Evolutionary conservation across 768 basidiomycete species (phyloP), one percentile per base, ranked within the genome.

Genomic region (Kwoniella sp.): DNA sequence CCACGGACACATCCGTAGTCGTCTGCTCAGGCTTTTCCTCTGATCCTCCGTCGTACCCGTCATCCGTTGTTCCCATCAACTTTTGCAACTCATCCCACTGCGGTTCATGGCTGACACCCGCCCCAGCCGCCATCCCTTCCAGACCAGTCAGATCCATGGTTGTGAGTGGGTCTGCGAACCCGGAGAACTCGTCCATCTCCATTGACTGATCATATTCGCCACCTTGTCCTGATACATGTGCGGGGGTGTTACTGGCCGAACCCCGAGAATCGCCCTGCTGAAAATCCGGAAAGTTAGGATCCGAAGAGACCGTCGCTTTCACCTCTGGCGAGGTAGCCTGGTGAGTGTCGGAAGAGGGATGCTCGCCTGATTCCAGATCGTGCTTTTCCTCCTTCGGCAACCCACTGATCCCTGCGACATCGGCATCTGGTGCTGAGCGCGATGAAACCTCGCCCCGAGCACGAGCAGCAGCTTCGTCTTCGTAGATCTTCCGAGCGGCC

Each of bases 401-500:
- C 32, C 43, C 25, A 5, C 32, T 31, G 11, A 44, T 15, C 29
- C 31, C 34, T 3, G 44, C 27, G 23, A 37, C 38, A 15, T 53
- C 44, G 23, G 49, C 52, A 17, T 84, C 85, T 84, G 57, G 79
- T 79, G 22, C 80, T 82, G 71, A 88, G 86, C 76, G 85, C 86
- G 73, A 86, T 84, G 76, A 88, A 86, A 67, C 56, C 37, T 72
- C 69, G 5, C 70, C 69, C 23, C 67, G 53, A 11, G 62, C 60
- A 43, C 64, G 49, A 11, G 67, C 66, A 3, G 65, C 64, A 14
- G 68, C 59, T 33, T 73, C 71, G 65, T 90, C 87, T 71, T 95
- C 90, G 66, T 95, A 95, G 42, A 89, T 61, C 73, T 87, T 82
- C 38, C 88, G 79, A 29, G 89, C 87, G 28, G 83, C 80, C 69